These are phyloP conservation scores for Lipomyces orientalis DNA, from an alignment of 805 yeast genomes.

Conservation along the genomic window DNA sequence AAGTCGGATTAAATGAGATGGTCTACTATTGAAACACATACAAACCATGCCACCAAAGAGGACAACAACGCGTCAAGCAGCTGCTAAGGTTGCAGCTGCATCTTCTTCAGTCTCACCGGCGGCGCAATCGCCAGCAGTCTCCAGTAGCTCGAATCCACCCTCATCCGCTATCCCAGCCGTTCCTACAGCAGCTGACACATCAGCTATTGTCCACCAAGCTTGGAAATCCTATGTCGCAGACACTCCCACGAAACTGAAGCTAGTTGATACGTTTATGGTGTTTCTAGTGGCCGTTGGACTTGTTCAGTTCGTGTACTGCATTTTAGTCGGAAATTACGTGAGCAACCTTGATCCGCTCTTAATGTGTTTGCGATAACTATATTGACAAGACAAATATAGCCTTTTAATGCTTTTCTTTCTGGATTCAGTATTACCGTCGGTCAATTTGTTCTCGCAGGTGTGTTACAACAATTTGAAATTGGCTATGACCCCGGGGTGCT, in stretches of 20 bases:
- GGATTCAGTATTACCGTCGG: constrained; percentile 94
- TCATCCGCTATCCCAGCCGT: background rate
- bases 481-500: background rate
- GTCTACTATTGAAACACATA: background rate
- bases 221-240: constrained; percentile 21
- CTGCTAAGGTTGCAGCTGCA: constrained; percentile 1
- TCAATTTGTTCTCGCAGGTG: constrained; percentile 84
- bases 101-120: background rate
- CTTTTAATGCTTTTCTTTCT: constrained; percentile 94
- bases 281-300: constrained; percentile 77
- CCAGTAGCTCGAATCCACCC: background rate
- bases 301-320: constrained; percentile 77
- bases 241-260: constrained; percentile 46
- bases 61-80: constrained; percentile 1
- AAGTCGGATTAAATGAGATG: background rate
- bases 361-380: background rate
- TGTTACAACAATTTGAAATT: constrained; percentile 7
- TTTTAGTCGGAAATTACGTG: constrained; percentile 75
- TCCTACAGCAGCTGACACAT: constrained; percentile 26
- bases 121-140: background rate
- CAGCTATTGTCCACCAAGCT: constrained; percentile 22
- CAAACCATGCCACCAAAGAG: constrained; percentile 11
- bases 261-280: constrained; percentile 77
- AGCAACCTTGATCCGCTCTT: constrained; percentile 31
- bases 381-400: constrained; percentile 48